Percentiles rank a stretch among this genome's conserved stretches.
These are phyloP conservation scores for Talaromyces wortmannii DNA, from an alignment of 495 filamentous ascomycete genomes.

Conservation along the genomic window DNA sequence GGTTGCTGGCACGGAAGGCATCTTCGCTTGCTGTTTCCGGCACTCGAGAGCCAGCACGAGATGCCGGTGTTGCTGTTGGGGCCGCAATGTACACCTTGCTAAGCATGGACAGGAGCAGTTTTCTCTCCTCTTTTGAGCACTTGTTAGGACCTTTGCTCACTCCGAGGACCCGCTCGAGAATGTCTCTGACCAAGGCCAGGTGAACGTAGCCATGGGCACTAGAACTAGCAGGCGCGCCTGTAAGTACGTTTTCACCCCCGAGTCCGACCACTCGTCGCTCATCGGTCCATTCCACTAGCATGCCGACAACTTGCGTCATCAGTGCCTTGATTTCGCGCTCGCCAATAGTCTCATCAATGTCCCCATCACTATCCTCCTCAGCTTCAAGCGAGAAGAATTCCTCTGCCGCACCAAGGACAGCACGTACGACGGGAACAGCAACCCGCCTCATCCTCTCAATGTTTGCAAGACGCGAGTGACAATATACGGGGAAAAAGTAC, in stretches of 20 bases:
- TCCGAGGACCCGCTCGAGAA: constrained; percentile 25
- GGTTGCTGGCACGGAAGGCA: constrained; percentile 30
- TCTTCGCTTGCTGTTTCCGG: constrained; percentile 25
- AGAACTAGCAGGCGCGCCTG: constrained; percentile 48
- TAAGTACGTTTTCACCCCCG: constrained; percentile 43
- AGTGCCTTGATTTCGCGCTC: constrained; percentile 78
- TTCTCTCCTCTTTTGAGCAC: constrained; percentile 72
- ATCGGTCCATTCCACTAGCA: constrained; percentile 94
- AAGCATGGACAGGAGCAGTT: constrained; percentile 68
- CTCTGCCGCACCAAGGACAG: constrained; percentile 44
- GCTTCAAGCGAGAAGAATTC: constrained; percentile 46
- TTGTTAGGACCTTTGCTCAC: constrained; percentile 27
- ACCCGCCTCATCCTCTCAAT: constrained; percentile 70
- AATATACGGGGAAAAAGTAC: constrained; percentile 96
- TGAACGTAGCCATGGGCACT: constrained; percentile 48
- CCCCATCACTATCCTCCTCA: constrained; percentile 42
- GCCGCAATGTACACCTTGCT: constrained; percentile 76
- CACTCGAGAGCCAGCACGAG: constrained; percentile 29
- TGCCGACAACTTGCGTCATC: constrained; percentile 64
- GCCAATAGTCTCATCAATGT: constrained; percentile 62
- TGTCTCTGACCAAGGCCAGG: constrained; percentile 26
- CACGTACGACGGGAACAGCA: constrained; percentile 60
- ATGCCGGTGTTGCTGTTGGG: constrained; percentile 20
- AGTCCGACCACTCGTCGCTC: constrained; percentile 76
- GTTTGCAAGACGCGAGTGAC: constrained; percentile 73